These are phyloP conservation scores for Rhodosorus marinus DNA, from an alignment of 23 red algal genomes.

Conservation along the genomic window DNA sequence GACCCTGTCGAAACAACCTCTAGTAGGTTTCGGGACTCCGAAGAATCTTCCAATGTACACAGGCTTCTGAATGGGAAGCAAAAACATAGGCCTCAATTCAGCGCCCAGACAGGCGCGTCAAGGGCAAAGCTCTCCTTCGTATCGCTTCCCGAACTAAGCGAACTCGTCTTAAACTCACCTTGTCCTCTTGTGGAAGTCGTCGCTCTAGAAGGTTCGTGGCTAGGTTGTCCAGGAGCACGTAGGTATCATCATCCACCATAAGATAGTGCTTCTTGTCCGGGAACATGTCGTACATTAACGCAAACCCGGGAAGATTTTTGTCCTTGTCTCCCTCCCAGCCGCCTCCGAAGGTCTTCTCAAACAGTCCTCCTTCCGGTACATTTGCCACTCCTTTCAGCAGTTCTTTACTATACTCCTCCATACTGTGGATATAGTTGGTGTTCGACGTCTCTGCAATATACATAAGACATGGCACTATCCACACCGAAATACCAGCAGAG, in stretches of 20 bases:
- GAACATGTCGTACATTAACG: conserved; percentile 31
- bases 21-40: conserved; percentile 14
- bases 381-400: not conserved
- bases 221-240: conserved; percentile 74
- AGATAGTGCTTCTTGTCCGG: conserved; percentile 46
- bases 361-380: not conserved
- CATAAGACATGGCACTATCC: too few species aligned
- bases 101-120: not conserved
- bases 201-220: conserved; percentile 13
- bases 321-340: conserved; percentile 62
- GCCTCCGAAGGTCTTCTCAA: too few species aligned
- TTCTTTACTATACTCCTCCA: not conserved
- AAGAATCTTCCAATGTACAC: conserved; percentile 50
- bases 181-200: conserved; percentile 1
- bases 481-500: too few species aligned
- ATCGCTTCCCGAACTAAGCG: not conserved
- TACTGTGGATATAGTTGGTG: too few species aligned
- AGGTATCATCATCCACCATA: conserved; percentile 81
- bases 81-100: too few species aligned
- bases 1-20: conserved; percentile 14
- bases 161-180: not conserved
- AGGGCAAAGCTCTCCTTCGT: not conserved
- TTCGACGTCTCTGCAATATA: too few species aligned
- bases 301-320: conserved; percentile 70
- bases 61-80: not conserved